These are phyloP conservation scores for Populus hybrid DNA, from an alignment of 441 rosid species.

Conservation along the genomic window DNA sequence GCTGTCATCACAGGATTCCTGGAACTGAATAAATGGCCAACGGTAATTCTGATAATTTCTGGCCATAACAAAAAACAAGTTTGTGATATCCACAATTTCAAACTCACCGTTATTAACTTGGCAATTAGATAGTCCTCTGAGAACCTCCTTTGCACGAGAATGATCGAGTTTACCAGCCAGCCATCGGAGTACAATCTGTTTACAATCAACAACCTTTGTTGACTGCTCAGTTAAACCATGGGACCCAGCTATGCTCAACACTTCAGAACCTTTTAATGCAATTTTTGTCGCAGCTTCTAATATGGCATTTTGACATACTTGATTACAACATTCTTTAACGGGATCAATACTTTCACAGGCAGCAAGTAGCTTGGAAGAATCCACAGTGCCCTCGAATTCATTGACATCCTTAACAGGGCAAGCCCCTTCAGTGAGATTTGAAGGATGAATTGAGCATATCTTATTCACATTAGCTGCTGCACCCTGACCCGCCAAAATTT, in stretches of 20 bases:
- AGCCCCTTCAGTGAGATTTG: constrained; percentile 74
- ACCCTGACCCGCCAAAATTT: constrained; percentile 71
- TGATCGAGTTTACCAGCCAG: constrained; percentile 58
- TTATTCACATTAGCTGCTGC: constrained; percentile 49
- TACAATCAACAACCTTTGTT: constrained; percentile 62
- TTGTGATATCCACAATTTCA: constrained; percentile 5
- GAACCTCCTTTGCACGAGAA: constrained; percentile 63
- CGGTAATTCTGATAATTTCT: not conserved
- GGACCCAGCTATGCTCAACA: constrained; percentile 29
- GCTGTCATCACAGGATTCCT: not conserved
- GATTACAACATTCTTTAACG: constrained; percentile 85
- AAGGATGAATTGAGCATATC: constrained; percentile 55
- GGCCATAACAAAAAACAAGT: not conserved
- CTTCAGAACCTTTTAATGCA: constrained; percentile 54
- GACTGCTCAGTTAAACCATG: constrained; percentile 50
- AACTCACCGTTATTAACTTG: constrained; percentile 70
- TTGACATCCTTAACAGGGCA: constrained; percentile 71
- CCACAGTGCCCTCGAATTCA: constrained; percentile 63
- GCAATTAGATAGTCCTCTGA: constrained; percentile 80
- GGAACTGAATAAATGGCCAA: not conserved
- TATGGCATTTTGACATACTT: constrained; percentile 76
- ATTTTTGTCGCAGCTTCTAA: constrained; percentile 69
- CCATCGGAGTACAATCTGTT: constrained; percentile 68
- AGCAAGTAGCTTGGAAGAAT: constrained; percentile 64
- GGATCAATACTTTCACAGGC: constrained; percentile 76